phyloP scores from a whole-genome alignment of 1,284 basidiomycete species.

The Rhodotorula sp. region DNA sequence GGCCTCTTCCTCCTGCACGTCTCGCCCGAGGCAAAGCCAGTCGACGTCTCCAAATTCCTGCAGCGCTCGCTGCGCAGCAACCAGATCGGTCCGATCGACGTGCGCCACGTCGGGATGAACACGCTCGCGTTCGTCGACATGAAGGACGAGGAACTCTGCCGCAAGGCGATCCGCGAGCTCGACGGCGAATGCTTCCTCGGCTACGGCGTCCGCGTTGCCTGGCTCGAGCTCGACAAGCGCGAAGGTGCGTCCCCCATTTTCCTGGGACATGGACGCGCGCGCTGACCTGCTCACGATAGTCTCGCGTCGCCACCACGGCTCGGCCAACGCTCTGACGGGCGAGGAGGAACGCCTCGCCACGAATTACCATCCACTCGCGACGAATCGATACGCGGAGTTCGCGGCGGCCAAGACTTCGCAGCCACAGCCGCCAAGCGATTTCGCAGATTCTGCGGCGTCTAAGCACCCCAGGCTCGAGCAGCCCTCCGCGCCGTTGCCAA shows the following conservation, averaged over 20 bases:
- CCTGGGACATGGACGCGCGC: background rate
- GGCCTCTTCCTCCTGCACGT: constrained; percentile 6
- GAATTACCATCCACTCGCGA: background rate
- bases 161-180: background rate
- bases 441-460: no score
- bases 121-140: background rate
- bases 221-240: background rate
- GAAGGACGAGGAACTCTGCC: background rate
- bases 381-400: background rate
- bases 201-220: background rate
- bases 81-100: background rate
- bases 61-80: background rate
- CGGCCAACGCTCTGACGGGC: no score
- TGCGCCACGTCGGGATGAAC: background rate
- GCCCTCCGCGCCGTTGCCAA: no score
- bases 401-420: background rate
- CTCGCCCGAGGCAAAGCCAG: background rate
- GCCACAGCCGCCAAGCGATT: background rate
- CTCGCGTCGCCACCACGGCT: background rate
- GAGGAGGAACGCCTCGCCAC: background rate
- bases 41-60: background rate
- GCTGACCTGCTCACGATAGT: no score
- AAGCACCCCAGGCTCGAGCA: background rate
- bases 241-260: background rate
- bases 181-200: background rate